phyloP scores from a whole-genome alignment of 805 yeast genomes.

The Saccharomycopsis lassenensis region DNA sequence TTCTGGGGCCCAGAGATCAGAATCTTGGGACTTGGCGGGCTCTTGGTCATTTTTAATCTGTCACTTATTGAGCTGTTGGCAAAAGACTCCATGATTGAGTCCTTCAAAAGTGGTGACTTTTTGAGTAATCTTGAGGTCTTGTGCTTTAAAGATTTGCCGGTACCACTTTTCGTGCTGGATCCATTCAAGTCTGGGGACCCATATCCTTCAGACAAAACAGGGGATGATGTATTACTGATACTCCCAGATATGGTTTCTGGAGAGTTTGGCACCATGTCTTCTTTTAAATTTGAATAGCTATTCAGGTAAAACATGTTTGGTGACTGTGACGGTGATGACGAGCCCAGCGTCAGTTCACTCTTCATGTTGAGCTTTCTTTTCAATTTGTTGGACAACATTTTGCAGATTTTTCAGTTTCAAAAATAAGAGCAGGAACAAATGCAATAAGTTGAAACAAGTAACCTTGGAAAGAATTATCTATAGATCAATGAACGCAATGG shows the following conservation, averaged over 20 bases:
- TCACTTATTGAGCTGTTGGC: constrained; percentile 1
- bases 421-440: too few relatives aligned
- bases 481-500: too few relatives aligned
- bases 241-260: background rate
- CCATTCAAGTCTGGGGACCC: background rate
- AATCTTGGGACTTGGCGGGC: background rate
- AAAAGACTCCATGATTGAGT: background rate
- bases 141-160: constrained; percentile 8
- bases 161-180: background rate
- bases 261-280: background rate
- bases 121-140: constrained; percentile 8
- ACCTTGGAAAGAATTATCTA: too few relatives aligned
- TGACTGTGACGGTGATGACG: background rate
- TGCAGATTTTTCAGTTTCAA: background rate
- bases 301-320: background rate
- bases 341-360: background rate
- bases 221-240: background rate
- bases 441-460: too few relatives aligned
- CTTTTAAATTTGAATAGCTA: background rate
- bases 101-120: too few relatives aligned
- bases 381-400: constrained; percentile 1
- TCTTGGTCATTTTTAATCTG: background rate
- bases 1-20: constrained; percentile 14
- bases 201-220: background rate
- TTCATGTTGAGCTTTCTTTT: constrained; percentile 1